Conservation (phyloP, 1,139 yeast species). For the Sugiyamaella japonica region DNA sequence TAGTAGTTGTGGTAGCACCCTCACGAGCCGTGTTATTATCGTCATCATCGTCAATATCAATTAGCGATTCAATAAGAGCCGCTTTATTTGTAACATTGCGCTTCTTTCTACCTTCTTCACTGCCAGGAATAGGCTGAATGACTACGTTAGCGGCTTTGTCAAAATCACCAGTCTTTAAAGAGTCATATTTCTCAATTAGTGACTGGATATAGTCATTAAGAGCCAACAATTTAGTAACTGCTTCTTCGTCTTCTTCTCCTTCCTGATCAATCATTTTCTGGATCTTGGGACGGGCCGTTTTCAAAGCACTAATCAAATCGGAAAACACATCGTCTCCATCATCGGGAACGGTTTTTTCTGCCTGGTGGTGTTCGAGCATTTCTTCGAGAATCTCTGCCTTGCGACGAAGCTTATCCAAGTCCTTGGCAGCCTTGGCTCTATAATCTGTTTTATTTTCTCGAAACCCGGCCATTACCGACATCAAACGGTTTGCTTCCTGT, state of each 20-base stretch:
- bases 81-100: constrained; percentile 42
- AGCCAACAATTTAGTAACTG: constrained; percentile 63
- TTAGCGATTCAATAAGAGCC: constrained; percentile 51
- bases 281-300: constrained; percentile 83
- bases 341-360: constrained; percentile 49
- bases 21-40: not conserved
- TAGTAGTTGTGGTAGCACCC: constrained; percentile 27
- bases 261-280: constrained; percentile 78
- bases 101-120: constrained; percentile 41
- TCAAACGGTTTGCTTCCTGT: constrained; percentile 91
- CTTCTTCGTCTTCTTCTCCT: constrained; percentile 52
- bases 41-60: constrained; percentile 75
- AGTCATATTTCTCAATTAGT: constrained; percentile 64
- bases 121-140: constrained; percentile 38
- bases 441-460: constrained; percentile 71
- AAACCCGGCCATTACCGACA: constrained; percentile 98
- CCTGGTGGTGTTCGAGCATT: constrained; percentile 66
- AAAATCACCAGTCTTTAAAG: constrained; percentile 64
- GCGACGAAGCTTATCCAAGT: constrained; percentile 77
- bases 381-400: constrained; percentile 90
- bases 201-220: constrained; percentile 78
- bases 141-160: constrained; percentile 61
- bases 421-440: constrained; percentile 77
- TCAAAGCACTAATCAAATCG: constrained; percentile 77
- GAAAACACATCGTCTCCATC: constrained; percentile 53